Base-by-base conservation (phyloP, 148 eudicot genomes). In the Amaranthus hypochondriacus region DNA sequence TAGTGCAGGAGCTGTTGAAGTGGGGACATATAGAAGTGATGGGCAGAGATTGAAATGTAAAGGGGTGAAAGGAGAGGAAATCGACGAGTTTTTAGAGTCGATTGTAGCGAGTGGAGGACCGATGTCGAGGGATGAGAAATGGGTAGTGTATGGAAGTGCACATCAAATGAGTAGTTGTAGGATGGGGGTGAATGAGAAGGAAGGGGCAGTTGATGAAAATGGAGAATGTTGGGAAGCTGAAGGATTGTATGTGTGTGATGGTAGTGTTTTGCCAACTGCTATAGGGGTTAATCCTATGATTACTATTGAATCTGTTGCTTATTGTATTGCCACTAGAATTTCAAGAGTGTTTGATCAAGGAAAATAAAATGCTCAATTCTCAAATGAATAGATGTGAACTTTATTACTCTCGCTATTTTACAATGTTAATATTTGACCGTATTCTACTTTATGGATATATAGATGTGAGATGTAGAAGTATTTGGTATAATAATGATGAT, bases 111-210 rank as follows among this genome's bases (percentile, higher is more conserved):
- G 69, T 1, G 89, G 85, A 48, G 97, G 97, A 47, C 86, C 91
- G 3, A 84, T 56, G 66, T 86, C 91, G 0, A 72, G 72, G 60
- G 81, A 42, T 9, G 88, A 88, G 62, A 42, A 82, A 1, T 92
- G 96, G 97, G 80, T 84, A 0, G 51, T 78, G 4, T 90, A 88
- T 68, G 82, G 90, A 50, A 80, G 90, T 42, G 96, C 98, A 4
- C 98, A 92, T 83, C 98, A 92, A 74, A 90, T 92, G 96, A 77
- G 98, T 9, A 92, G 98, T 68, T 92, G 96, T 58, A 78, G 90
- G 21, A 92, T 90, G 96, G 92, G 93, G 7, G 81, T 73, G n/a
- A 78, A 62, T 1, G 80, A 86, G 53, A 83, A 86, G 52, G 83
- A 83, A 48, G 98, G 96, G 1, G 98, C 84, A 8, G 90, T 92